Evolutionary conservation across 2,329 filamentous ascomycete species (phyloP).

Genomic region (Diaporthe amygdali): DNA sequence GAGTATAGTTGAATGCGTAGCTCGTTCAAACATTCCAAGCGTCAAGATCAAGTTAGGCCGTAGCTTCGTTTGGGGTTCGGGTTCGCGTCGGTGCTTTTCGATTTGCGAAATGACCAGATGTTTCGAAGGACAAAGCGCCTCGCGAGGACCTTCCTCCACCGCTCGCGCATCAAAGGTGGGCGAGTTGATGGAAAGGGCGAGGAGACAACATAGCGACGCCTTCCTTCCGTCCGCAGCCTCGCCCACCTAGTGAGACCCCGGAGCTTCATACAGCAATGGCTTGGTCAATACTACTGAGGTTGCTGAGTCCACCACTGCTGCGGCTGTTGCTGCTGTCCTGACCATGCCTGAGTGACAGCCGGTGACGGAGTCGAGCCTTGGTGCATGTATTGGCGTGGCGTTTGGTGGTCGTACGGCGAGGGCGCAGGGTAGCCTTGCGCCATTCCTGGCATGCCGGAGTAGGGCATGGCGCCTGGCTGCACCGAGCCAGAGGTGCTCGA

Average conservation of each 20-base stretch:
- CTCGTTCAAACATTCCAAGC: constrained; percentile 1
- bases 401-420: constrained; percentile 67
- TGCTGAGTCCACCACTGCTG: constrained; percentile 62
- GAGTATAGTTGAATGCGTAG: not conserved
- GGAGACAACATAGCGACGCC: not conserved
- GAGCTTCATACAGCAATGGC: not conserved
- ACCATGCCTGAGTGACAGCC: constrained; percentile 58
- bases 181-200: not conserved
- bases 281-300: constrained; percentile 43
- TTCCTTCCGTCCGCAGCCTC: not conserved
- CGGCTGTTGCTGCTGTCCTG: constrained; percentile 66
- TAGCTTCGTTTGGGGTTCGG: constrained; percentile 2
- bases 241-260: not conserved
- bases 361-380: constrained; percentile 58
- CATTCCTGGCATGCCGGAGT: constrained; percentile 67
- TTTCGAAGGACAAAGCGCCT: not conserved
- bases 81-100: not conserved
- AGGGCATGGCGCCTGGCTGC: constrained; percentile 61
- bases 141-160: not conserved
- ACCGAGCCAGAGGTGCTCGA: constrained; percentile 59
- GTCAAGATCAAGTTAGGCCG: constrained; percentile 9
- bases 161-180: not conserved
- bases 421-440: constrained; percentile 62
- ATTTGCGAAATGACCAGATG: not conserved
- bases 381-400: constrained; percentile 71